Evolutionary conservation across 78 protist species (phyloP), one percentile per base, ranked within the genome.

Genomic region (Polysphondylium violaceum): DNA sequence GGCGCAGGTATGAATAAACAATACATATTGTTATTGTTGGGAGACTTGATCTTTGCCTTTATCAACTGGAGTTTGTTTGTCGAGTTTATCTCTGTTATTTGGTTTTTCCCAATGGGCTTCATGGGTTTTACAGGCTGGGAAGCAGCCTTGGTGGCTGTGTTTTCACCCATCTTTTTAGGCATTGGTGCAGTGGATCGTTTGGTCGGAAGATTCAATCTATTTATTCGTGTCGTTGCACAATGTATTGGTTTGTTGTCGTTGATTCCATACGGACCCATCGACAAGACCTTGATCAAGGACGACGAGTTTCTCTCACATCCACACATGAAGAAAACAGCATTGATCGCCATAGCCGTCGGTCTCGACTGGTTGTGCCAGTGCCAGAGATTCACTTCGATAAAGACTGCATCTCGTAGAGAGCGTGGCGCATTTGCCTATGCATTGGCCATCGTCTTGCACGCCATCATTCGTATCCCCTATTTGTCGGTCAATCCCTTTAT

Each of bases 41-140:
- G 74, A 0, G 87, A 76, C 11, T 21, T 23, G 19, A 1, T 44
- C 16, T 14, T 83, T 19, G 77, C 91, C 43, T 83, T 83, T 69
- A 31, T 83, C 60, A 83, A 83, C 44, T 83, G 77, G 81, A 64
- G 76, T 44, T 69, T 83, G 27, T 17, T 83, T 6, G 91, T 83
- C 12, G 91, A 83, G 19, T 83, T 68, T 50, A 83, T 83, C 16
- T 69, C 91, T 11, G 67, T 83, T 11, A 83, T 83, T 43, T 83
- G 91, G 91, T 83, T 83, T 36, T 83, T 68, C 25, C 91, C 91
- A 43, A 83, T 83, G 91, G 91, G 91, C n/a, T 63, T 63, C 56
- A 83, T 83, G 91, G 91, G 91, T 2, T 83, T 83, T 51, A 83
- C 91, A 16, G 91, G 91, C 6, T 68, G 75, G 91, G 91, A 83